These are phyloP conservation scores for Xylariomycetidae sp. DNA, from an alignment of 2,329 filamentous ascomycete genomes.

Conservation along the genomic window DNA sequence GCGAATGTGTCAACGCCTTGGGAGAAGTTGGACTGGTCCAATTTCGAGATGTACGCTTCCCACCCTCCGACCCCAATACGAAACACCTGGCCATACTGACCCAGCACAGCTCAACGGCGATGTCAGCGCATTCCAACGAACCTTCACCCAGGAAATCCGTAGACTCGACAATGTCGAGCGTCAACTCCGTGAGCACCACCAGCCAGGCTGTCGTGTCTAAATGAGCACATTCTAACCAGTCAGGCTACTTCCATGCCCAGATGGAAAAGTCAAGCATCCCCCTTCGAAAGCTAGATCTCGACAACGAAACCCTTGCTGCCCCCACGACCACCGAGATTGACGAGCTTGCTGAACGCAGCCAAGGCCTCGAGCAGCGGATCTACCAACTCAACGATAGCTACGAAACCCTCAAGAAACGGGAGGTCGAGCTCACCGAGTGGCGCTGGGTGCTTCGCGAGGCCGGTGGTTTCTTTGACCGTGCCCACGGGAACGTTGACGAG, in stretches of 20 bases:
- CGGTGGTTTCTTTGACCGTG: slow-evolving; percentile 93
- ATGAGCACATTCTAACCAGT: slow-evolving; percentile 24
- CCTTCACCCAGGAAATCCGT: slow-evolving; percentile 95
- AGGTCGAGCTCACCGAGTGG: slow-evolving; percentile 96
- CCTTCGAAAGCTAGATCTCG: slow-evolving; percentile 86
- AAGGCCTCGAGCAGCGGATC: slow-evolving; percentile 86
- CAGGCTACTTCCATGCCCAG: slow-evolving; percentile 89
- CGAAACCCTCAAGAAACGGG: slow-evolving; percentile 94
- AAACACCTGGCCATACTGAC: slow-evolving; percentile 10
- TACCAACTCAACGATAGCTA: slow-evolving; percentile 95
- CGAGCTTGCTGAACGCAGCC: slow-evolving; percentile 85
- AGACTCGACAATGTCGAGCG: slow-evolving; percentile 96
- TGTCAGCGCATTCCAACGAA: slow-evolving; percentile 89
- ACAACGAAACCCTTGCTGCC: slow-evolving; percentile 76
- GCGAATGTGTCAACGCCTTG: slow-evolving; percentile 92
- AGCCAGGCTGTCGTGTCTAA: slow-evolving; percentile 4
- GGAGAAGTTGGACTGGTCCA: slow-evolving; percentile 95
- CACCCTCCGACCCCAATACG: slow-evolving; percentile 11
- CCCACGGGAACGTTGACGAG: slow-evolving; percentile 93
- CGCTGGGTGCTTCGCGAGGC: slow-evolving; percentile 96
- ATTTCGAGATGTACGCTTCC: slow-evolving; percentile 79
- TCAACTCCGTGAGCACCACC: slow-evolving; percentile 71
- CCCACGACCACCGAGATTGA: slow-evolving; percentile 94
- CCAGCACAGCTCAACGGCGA: slow-evolving; percentile 75
- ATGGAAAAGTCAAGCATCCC: slow-evolving; percentile 89